A percentile compares a stretch with the other conserved stretches of the same genome.
These are phyloP conservation scores for Globisporangium okanoganense DNA, from an alignment of 352 stramenopile genomes.

Conservation along the genomic window DNA sequence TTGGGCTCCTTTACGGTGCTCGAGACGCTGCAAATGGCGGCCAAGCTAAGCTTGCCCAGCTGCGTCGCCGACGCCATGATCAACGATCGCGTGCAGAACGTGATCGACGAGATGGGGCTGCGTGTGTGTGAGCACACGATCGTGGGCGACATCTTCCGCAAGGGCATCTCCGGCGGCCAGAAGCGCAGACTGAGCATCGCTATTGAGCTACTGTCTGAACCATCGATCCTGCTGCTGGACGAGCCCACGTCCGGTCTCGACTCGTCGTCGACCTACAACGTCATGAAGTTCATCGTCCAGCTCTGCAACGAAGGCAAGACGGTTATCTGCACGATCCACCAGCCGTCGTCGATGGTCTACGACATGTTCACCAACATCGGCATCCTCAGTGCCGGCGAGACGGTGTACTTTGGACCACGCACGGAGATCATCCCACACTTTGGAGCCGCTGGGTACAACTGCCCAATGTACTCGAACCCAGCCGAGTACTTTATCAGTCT, in stretches of 20 bases:
- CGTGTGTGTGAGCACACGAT: conserved; percentile 45
- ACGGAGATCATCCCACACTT: conserved; percentile 51
- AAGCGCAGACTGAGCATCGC: conserved; percentile 90
- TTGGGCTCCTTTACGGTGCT: conserved; percentile 64
- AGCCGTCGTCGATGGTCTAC: conserved; percentile 75
- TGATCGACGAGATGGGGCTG: conserved; percentile 71
- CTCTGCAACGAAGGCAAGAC: conserved; percentile 55
- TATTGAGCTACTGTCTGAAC: conserved; percentile 91
- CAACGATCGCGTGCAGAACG: conserved; percentile 39
- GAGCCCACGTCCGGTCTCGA: conserved; percentile 93
- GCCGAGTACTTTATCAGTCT: conserved; percentile 65
- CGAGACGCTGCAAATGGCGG: conserved; percentile 63
- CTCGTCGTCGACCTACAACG: conserved; percentile 77
- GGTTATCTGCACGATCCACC: conserved; percentile 82
- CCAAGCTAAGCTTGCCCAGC: conserved; percentile 42
- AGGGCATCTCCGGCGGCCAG: conserved; percentile 86
- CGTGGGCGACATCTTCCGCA: conserved; percentile 83
- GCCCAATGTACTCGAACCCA: conserved; percentile 63
- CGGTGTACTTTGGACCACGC: conserved; percentile 45
- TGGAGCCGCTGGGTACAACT: conserved; percentile 40
- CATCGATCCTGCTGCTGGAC: conserved; percentile 94
- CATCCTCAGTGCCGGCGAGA: conserved; percentile 25
- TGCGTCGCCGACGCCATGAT: conserved; percentile 34
- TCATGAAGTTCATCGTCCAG: conserved; percentile 77
- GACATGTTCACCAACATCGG: conserved; percentile 65